phyloP scores from a whole-genome alignment of 83 land plant genomes.

The Picea abies region DNA sequence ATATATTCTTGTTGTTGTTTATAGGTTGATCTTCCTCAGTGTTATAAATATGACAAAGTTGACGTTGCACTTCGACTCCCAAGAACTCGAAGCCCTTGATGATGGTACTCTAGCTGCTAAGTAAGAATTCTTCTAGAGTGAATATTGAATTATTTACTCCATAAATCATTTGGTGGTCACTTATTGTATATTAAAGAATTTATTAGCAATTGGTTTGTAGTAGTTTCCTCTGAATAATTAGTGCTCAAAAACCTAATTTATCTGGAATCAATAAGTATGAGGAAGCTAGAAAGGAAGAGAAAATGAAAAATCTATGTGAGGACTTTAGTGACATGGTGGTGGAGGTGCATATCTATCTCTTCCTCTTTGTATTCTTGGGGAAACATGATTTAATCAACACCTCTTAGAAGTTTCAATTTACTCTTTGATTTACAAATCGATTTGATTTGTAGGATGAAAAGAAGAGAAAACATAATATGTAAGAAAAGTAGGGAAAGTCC shows the following conservation, averaged over 20 bases:
- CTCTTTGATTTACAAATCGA: neutral
- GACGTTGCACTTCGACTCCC: constrained; percentile 92
- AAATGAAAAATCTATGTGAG: constrained; percentile 73
- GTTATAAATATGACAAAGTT: constrained; percentile 91
- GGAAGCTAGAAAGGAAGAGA: constrained; percentile 95
- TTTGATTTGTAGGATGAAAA: constrained; percentile 67
- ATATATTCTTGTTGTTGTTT: neutral
- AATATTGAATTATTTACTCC: neutral
- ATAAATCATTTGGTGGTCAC: neutral
- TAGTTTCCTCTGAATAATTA: neutral
- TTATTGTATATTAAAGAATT: neutral
- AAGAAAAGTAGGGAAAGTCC: constrained; percentile 91
- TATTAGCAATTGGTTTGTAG: neutral
- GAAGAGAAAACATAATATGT: constrained; percentile 90
- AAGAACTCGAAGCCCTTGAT: constrained; percentile 89
- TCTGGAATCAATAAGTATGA: constrained; percentile 61
- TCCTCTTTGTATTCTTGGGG: neutral
- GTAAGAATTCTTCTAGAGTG: constrained; percentile 42
- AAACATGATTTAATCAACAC: neutral
- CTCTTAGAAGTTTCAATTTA: neutral
- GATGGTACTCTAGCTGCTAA: constrained; percentile 86
- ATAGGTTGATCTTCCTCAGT: constrained; percentile 90
- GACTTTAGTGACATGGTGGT: constrained; percentile 99
- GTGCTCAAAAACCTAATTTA: neutral
- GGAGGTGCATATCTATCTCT: constrained; percentile 51